These are phyloP conservation scores for Erodium moschatum DNA, from an alignment of 441 rosid species.

Conservation along the genomic window DNA sequence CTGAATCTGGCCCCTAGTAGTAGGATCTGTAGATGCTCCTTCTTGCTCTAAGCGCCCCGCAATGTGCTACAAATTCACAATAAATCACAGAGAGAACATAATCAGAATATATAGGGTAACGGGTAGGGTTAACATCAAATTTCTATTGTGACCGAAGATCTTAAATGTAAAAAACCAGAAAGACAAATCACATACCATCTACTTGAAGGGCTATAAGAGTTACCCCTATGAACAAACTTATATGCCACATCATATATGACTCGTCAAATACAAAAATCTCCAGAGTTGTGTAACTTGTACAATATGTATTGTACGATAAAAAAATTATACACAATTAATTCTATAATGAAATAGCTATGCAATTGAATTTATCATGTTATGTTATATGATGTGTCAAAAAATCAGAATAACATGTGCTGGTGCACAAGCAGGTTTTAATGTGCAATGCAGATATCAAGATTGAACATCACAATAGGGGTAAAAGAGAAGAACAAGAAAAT, in stretches of 20 bases:
- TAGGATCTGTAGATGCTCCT: slow-evolving; percentile 56
- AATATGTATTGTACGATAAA: neutral
- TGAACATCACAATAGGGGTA: neutral
- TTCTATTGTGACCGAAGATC: neutral
- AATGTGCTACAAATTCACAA: slow-evolving; percentile 70
- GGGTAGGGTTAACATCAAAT: neutral
- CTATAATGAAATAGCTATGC: neutral
- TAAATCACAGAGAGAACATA: slow-evolving; percentile 33
- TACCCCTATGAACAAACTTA: too few relatives aligned
- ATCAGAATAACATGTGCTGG: neutral
- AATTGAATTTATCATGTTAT: neutral
- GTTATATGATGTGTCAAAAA: neutral
- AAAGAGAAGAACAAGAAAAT: neutral
- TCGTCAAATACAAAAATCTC: neutral
- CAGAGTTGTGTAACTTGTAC: neutral
- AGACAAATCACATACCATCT: too few relatives aligned
- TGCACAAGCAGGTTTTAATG: neutral
- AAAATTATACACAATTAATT: neutral
- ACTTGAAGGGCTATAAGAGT: too few relatives aligned
- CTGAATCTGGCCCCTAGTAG: slow-evolving; percentile 64
- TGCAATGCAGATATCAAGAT: neutral
- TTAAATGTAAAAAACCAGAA: neutral
- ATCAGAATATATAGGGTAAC: slow-evolving; percentile 33
- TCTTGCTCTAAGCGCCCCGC: slow-evolving; percentile 78
- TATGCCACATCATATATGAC: neutral